phyloP scores from a whole-genome alignment of 495 filamentous ascomycete genomes.

The Oidiodendron maius region DNA sequence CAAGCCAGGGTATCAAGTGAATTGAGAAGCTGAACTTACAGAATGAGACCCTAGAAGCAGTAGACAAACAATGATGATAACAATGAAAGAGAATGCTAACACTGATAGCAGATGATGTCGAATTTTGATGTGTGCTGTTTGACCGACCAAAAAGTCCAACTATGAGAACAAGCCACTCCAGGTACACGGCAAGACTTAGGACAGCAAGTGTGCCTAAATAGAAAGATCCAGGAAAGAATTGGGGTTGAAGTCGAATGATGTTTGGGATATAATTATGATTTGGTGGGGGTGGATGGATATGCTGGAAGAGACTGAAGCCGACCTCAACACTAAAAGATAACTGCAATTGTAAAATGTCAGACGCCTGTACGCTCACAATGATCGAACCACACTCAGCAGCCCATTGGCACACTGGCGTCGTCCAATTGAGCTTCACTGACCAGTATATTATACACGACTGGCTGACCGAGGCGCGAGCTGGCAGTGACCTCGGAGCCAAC shows the following conservation, averaged over 20 bases:
- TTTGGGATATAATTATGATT: neutral
- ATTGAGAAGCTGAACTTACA: too few relatives aligned
- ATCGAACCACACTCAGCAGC: neutral
- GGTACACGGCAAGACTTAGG: too few relatives aligned
- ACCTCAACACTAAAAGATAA: conserved; percentile 15
- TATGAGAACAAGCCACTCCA: too few relatives aligned
- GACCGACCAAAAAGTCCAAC: too few relatives aligned
- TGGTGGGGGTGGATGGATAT: neutral
- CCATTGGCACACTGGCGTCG: conserved; percentile 7
- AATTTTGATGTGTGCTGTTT: too few relatives aligned
- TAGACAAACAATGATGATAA: too few relatives aligned
- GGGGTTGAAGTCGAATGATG: neutral
- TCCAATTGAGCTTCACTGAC: conserved; percentile 20
- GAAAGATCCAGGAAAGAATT: neutral
- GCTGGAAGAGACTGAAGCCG: neutral
- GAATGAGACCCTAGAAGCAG: too few relatives aligned
- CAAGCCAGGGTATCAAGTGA: too few relatives aligned
- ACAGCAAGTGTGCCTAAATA: too few relatives aligned
- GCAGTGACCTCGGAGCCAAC: conserved; percentile 16
- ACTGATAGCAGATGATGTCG: too few relatives aligned
- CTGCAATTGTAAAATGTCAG: conserved; percentile 19
- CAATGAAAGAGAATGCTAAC: too few relatives aligned
- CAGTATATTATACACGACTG: conserved; percentile 25
- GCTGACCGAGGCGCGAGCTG: conserved; percentile 15
- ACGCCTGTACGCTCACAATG: conserved; percentile 6